Evolutionary conservation across 495 filamentous ascomycete species (phyloP), one percentile per base, ranked within the genome.

Genomic region (Neurospora tetrasperma): DNA sequence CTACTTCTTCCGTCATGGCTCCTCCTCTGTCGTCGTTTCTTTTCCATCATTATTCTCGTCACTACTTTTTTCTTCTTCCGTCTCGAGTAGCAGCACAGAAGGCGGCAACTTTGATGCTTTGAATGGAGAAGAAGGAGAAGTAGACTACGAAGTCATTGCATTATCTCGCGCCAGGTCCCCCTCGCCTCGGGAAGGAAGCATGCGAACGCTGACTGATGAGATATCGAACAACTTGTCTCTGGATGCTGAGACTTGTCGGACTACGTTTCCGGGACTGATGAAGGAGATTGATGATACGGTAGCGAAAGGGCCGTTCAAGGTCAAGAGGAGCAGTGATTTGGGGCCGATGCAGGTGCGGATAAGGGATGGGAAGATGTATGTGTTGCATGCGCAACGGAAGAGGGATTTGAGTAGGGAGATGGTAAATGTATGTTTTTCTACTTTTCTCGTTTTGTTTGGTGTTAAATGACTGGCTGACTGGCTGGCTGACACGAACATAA

Each of bases 261-360:
- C 77, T 62, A 72, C 78, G 14, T 88, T 88, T 73, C 86, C 85
- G 1, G 82, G 82, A 6, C 76, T 88, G 9, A 82, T 80, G 10
- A 78, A 80, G 38, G 80, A 86, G 73, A 79, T 88, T 71, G 85
- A 86, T 68, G 73, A 80, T 54, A 77, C 74, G 5, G 86, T 86
- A 1, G 78, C 82, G 66, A 75, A 82, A 70, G 86, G 85, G 0
- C 80, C 83, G 5, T 86, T 87, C 74, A 74, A 73, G 14, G 78
- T 88, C 10, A 74, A 80, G 74, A 79, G 80, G 31, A 77, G 72
- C 20, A 77, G 78, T 42, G 78, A 81, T 71, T 54, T 79, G 11
- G 85, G 85, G 0, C 81, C 83, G 4, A 35, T 84, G 11, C 78
- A 86, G 68, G 81, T 77, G 3, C 76, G 82, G 69, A 84, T 88